Conservation (phyloP, 352 stramenopile species). For the Aphanomyces invadans region DNA sequence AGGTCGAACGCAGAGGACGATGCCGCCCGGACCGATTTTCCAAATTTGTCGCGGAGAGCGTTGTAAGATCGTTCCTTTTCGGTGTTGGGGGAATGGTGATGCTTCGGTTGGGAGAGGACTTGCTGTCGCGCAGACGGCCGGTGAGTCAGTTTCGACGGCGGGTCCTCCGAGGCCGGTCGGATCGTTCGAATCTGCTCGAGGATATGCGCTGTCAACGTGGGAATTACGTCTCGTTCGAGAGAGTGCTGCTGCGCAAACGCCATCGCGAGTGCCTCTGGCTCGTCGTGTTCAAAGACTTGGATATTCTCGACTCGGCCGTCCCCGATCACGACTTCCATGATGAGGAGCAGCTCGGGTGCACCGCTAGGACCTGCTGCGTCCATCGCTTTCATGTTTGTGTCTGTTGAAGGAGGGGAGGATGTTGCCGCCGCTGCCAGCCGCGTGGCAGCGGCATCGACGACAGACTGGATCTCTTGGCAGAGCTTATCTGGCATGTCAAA, state of each 20-base stretch:
- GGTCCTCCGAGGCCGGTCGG: not conserved
- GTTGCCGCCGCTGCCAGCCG: not conserved
- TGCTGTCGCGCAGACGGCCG: not conserved
- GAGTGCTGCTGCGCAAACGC: conserved; percentile 46
- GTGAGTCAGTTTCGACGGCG: conserved; percentile 5
- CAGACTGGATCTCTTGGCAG: conserved; percentile 20
- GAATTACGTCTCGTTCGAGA: conserved; percentile 42
- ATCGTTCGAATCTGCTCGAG: conserved; percentile 46
- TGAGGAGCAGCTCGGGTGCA: conserved; percentile 39
- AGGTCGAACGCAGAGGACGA: conserved; percentile 8
- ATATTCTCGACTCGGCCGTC: conserved; percentile 62
- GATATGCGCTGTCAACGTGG: conserved; percentile 49
- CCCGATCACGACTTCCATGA: conserved; percentile 74
- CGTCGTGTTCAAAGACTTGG: conserved; percentile 48
- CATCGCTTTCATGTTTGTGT: not conserved
- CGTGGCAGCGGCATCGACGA: conserved; percentile 5
- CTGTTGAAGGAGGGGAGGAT: not conserved
- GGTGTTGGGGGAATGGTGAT: not conserved
- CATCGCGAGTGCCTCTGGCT: conserved; percentile 37
- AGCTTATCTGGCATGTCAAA: conserved; percentile 1
- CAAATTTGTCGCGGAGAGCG: conserved; percentile 65
- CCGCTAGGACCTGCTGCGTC: no score
- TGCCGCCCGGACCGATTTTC: conserved; percentile 24
- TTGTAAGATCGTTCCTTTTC: conserved; percentile 59
- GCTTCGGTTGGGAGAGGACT: no score